A percentile compares a stretch with the other conserved stretches of the same genome.
These are phyloP conservation scores for Podospora conica DNA, from an alignment of 495 filamentous ascomycete genomes.

Conservation along the genomic window DNA sequence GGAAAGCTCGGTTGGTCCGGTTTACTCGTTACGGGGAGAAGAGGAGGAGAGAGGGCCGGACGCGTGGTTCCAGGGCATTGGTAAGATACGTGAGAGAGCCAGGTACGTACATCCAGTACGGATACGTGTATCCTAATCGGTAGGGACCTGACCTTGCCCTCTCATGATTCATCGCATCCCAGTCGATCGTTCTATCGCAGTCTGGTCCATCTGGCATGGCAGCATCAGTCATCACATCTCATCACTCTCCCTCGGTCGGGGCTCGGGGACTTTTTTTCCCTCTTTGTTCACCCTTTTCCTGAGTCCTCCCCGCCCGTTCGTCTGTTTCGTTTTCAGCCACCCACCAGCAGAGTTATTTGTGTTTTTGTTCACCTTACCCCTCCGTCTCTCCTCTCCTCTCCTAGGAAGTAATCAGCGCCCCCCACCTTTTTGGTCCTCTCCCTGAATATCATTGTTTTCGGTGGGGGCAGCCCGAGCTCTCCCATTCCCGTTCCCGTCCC, in stretches of 20 bases:
- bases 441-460: neutral
- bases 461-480: neutral
- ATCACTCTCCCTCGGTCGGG: neutral
- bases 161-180: neutral
- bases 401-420: neutral
- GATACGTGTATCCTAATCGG: neutral
- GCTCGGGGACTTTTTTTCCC: neutral
- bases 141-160: neutral
- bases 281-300: neutral
- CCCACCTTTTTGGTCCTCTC: neutral
- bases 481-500: neutral
- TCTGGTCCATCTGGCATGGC: neutral
- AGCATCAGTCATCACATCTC: neutral
- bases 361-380: neutral
- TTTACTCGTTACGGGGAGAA: neutral
- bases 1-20: neutral
- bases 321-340: neutral
- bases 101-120: neutral
- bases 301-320: neutral
- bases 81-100: neutral
- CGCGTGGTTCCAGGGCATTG: neutral
- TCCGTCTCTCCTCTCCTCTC: too few relatives aligned
- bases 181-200: neutral
- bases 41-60: neutral
- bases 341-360: too few relatives aligned